Evolutionary conservation across 352 stramenopile species (phyloP).

Genomic region (Pseudoperonospora humuli): DNA sequence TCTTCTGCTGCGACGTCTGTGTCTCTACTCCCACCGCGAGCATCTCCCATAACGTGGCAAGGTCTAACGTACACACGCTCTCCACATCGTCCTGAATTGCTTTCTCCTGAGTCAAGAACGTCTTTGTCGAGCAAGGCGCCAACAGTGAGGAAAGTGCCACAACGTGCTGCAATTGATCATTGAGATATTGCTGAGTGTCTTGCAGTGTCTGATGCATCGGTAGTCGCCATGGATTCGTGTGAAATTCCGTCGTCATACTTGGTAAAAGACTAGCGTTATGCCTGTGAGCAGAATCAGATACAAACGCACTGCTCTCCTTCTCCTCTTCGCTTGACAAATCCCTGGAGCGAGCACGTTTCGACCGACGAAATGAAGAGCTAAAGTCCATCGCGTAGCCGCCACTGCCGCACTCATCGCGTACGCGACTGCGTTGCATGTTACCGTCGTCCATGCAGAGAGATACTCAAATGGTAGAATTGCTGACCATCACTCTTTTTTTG

Average conservation of each 20-base stretch:
- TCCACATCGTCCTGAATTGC: slow-evolving; percentile 18
- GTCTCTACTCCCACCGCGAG: slow-evolving; percentile 3
- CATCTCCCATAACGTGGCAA: slow-evolving; percentile 20
- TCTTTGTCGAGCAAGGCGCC: slow-evolving; percentile 5
- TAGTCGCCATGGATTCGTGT: slow-evolving; percentile 36
- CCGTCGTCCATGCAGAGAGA: background rate
- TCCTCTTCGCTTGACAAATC: slow-evolving; percentile 9
- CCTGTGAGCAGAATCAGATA: background rate
- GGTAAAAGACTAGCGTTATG: slow-evolving; percentile 1
- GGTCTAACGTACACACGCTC: slow-evolving; percentile 17
- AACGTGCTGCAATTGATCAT: slow-evolving; percentile 59
- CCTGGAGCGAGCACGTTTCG: slow-evolving; percentile 18
- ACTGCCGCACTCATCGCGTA: slow-evolving; percentile 5
- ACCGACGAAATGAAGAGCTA: slow-evolving; percentile 11
- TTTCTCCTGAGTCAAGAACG: slow-evolving; percentile 8
- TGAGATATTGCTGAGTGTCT: slow-evolving; percentile 46
- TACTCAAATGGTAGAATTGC: slow-evolving; percentile 9
- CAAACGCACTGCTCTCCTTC: slow-evolving; percentile 8
- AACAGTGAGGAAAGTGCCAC: slow-evolving; percentile 22
- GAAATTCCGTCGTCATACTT: slow-evolving; percentile 2
- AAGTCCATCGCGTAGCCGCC: slow-evolving; percentile 17
- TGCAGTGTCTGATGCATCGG: slow-evolving; percentile 31
- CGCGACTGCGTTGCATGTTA: slow-evolving; percentile 6
- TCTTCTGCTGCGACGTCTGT: slow-evolving; percentile 15
- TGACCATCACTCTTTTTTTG: slow-evolving; percentile 18